Base-by-base conservation (phyloP, 2,329 filamentous ascomycete species). In the Nigrograna mackinnonii region DNA sequence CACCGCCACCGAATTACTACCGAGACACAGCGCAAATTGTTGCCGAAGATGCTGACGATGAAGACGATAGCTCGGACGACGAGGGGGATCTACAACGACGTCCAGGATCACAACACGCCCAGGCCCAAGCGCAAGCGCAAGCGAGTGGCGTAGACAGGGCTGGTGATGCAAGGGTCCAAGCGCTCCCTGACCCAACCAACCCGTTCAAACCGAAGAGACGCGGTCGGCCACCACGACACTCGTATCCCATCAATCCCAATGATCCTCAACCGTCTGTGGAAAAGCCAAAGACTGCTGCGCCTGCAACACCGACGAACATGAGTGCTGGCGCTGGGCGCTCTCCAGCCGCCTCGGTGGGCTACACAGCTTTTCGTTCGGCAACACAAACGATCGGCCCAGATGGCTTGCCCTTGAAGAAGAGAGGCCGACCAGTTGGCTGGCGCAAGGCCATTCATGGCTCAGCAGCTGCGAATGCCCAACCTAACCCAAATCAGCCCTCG, bases 391-490 rank as follows among this genome's bases (percentile, higher is more conserved):
- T 52, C 35, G 60, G 54, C 11, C 52, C 59, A 26, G 62, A 71
- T 37, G 68, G 67, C 4, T 55, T 62, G 21, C 66, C 64, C 5
- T 39, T 68, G n/a, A 66, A 67, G 48, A 77, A 71, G 60, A 73
- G 66, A 57, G 75, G 75, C 19, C 68, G 75, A 16, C 74, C 75
- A 4, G 66, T 76, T 14, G 75, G 75, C 13, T 78, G 75, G 75
- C 68, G 73, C 32, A 78, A 78, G 51, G 57, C 57, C 11, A 58
- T 76, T 12, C 74, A 77, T 48, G 71, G 69, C 22, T 72, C 64
- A 39, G 38, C 57, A 28, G 52, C 58, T 19, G 52, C 57, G 19
- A 21, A 50, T 41, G 52, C 48, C 13, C 47, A 37, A 1, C 37
- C 45, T 6, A 20, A 35, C 36, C 49, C 16, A 28, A 26, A 32